phyloP scores from a whole-genome alignment of 2,329 filamentous ascomycete genomes.

The Aspergillus sp. region DNA sequence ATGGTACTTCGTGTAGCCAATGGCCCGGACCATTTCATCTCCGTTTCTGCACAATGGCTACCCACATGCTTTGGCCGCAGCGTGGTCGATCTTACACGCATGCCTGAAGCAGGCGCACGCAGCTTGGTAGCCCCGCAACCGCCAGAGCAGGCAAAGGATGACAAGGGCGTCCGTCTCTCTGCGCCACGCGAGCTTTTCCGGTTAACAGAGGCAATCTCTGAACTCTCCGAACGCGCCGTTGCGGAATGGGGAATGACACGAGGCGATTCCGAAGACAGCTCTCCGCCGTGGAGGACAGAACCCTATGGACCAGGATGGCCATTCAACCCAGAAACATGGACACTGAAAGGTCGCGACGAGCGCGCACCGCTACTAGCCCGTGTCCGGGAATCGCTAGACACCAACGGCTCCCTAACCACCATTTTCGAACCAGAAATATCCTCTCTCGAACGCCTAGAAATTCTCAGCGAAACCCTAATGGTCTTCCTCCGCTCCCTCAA shows the following conservation, averaged over 20 bases:
- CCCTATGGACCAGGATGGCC: conserved; percentile 49
- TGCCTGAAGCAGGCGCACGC: conserved; percentile 72
- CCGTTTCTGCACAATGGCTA: conserved; percentile 69
- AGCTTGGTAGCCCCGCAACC: conserved; percentile 45
- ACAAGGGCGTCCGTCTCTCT: conserved; percentile 54
- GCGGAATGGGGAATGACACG: conserved; percentile 59
- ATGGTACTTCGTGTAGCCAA: conserved; percentile 75
- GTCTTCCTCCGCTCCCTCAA: conserved; percentile 67
- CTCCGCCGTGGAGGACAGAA: conserved; percentile 47
- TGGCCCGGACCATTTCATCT: conserved; percentile 87
- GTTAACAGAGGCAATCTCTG: conserved; percentile 72
- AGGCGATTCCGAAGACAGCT: conserved; percentile 26
- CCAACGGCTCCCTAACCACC: conserved; percentile 55
- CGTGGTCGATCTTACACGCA: conserved; percentile 77
- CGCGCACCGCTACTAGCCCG: conserved; percentile 39
- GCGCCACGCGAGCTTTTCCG: conserved; percentile 84
- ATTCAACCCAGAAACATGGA: conserved; percentile 49
- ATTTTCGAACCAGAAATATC: conserved; percentile 58
- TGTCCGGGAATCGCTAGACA: conserved; percentile 64
- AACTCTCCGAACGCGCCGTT: conserved; percentile 51
- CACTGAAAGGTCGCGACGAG: conserved; percentile 31
- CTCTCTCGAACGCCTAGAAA: conserved; percentile 64
- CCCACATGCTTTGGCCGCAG: conserved; percentile 77
- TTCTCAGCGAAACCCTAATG: conserved; percentile 63
- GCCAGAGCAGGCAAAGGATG: conserved; percentile 24